Conservation (phyloP, 2,329 filamentous ascomycete genomes). For the Ilyonectria sp. region DNA sequence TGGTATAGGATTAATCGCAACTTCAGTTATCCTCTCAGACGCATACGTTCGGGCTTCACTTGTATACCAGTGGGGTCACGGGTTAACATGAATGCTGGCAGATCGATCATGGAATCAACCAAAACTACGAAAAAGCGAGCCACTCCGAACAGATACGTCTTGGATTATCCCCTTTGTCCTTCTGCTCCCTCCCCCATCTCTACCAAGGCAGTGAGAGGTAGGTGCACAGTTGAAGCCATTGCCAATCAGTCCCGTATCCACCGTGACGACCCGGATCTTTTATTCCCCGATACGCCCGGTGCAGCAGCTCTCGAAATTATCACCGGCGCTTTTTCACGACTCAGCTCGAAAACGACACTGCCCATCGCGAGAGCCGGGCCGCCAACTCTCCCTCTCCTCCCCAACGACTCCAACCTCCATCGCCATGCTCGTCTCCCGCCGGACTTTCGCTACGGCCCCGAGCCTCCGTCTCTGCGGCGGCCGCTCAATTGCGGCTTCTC, state of each 20-base stretch:
- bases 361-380: slow-evolving; percentile 10
- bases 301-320: background rate
- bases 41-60: background rate
- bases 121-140: too few species aligned
- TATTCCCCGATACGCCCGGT: background rate
- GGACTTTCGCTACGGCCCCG: slow-evolving; percentile 40
- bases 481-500: slow-evolving; percentile 35
- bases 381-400: background rate
- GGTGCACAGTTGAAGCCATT: background rate
- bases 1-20: slow-evolving; percentile 3
- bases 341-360: slow-evolving; percentile 11
- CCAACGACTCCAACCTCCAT: slow-evolving; percentile 5
- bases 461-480: slow-evolving; percentile 33
- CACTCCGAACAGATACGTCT: too few species aligned
- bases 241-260: background rate
- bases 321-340: background rate
- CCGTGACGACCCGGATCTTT: background rate
- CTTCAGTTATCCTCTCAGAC: background rate
- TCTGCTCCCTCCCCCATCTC: too few species aligned
- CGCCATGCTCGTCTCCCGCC: slow-evolving; percentile 49
- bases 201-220: background rate
- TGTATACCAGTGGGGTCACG: background rate
- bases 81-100: background rate
- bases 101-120: too few species aligned
- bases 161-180: too few species aligned